phyloP scores from a whole-genome alignment of 331 rosid genomes.

The Dryas integrifolia region DNA sequence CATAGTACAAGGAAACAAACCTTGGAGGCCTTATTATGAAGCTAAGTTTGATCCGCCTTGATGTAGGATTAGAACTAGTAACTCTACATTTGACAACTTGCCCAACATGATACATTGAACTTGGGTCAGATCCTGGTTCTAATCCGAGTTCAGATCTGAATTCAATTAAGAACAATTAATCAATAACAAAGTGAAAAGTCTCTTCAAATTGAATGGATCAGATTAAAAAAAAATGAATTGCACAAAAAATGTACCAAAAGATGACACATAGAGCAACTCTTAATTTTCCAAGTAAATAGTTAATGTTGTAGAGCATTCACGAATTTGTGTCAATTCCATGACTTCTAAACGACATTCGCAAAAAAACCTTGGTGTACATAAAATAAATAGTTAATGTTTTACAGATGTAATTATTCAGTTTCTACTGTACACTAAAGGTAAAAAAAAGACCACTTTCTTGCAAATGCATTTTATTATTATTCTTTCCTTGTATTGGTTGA shows the following conservation, averaged over 20 bases:
- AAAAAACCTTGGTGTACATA: too few relatives aligned
- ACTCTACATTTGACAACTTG: slow-evolving; percentile 93
- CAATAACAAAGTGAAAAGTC: not conserved
- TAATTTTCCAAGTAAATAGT: slow-evolving; percentile 3
- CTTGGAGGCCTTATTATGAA: slow-evolving; percentile 76
- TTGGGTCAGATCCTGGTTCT: slow-evolving; percentile 78
- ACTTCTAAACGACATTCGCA: not conserved
- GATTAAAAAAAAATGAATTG: not conserved
- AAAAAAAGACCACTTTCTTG: not conserved
- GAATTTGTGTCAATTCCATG: not conserved
- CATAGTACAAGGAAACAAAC: slow-evolving; percentile 36
- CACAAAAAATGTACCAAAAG: not conserved
- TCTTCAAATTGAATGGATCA: not conserved
- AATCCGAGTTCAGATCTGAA: slow-evolving; percentile 88
- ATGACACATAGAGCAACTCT: not conserved
- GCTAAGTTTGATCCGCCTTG: slow-evolving; percentile 85
- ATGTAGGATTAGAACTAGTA: slow-evolving; percentile 54
- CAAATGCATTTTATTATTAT: not conserved
- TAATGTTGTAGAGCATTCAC: not conserved
- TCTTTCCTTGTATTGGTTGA: not conserved
- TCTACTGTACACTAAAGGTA: not conserved
- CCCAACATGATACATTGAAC: slow-evolving; percentile 72
- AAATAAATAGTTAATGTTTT: too few relatives aligned
- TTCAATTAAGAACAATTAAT: slow-evolving; percentile 31
- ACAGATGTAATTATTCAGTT: too few relatives aligned